Percentiles rank a stretch among this genome's conserved stretches.
Evolutionary conservation across 2,329 filamentous ascomycete genomes (phyloP).

Genomic region (Diaporthe destruens): DNA sequence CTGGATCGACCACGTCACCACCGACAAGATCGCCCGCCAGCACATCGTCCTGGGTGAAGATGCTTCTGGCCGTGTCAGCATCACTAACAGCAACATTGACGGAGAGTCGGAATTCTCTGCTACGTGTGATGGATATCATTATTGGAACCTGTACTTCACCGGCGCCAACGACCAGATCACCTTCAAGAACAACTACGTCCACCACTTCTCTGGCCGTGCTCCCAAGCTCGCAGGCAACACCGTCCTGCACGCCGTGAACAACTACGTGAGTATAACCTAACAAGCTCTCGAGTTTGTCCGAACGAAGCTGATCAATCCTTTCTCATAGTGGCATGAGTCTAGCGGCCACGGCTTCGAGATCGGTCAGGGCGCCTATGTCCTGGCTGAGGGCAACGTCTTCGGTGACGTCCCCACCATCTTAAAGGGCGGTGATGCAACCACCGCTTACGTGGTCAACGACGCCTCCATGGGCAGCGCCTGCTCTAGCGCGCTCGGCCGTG

Average conservation of each 20-base stretch:
- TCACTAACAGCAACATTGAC: constrained; percentile 72
- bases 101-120: constrained; percentile 66
- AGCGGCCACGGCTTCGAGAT: constrained; percentile 69
- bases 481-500: constrained; percentile 59
- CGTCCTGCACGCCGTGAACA: constrained; percentile 71
- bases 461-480: constrained; percentile 55
- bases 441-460: constrained; percentile 43
- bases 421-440: constrained; percentile 47
- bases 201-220: constrained; percentile 67
- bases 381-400: constrained; percentile 71
- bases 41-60: constrained; percentile 69
- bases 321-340: constrained; percentile 61
- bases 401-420: constrained; percentile 62
- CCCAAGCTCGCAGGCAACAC: constrained; percentile 68
- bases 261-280: constrained; percentile 55
- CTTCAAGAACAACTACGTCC: constrained; percentile 71
- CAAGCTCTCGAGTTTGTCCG: too few relatives aligned
- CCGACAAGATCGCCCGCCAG: constrained; percentile 70
- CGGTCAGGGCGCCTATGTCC: constrained; percentile 56
- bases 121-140: constrained; percentile 70
- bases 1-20: constrained; percentile 68
- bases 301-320: not conserved
- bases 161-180: constrained; percentile 68
- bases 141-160: constrained; percentile 70
- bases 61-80: constrained; percentile 66